These are phyloP conservation scores for Phytopythium chamaehyphon DNA, from an alignment of 352 stramenopile species.

Conservation along the genomic window DNA sequence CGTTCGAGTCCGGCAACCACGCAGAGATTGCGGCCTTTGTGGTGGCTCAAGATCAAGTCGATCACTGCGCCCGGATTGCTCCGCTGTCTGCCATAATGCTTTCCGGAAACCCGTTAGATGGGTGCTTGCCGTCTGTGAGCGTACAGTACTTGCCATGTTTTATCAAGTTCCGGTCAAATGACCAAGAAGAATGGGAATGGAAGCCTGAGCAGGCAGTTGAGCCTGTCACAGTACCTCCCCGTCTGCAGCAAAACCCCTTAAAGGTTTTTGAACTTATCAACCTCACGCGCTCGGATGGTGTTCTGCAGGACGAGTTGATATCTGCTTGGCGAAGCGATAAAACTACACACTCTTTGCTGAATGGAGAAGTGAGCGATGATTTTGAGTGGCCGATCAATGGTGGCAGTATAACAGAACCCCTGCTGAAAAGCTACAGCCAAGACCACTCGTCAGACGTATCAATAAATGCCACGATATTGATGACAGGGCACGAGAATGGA, in stretches of 20 bases:
- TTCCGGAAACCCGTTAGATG: conserved; percentile 70
- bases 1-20: conserved; percentile 40
- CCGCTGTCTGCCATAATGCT: conserved; percentile 64
- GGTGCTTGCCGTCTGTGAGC: conserved; percentile 51
- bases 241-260: conserved; percentile 53
- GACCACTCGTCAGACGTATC: conserved; percentile 14
- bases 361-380: conserved; percentile 30
- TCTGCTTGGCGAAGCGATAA: conserved; percentile 30
- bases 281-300: conserved; percentile 27
- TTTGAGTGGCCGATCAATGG: conserved; percentile 77
- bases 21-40: conserved; percentile 49
- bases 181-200: conserved; percentile 78
- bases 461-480: conserved; percentile 42
- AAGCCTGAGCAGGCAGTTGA: conserved; percentile 29
- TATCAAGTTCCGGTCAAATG: conserved; percentile 39
- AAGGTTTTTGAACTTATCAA: conserved; percentile 41
- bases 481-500: conserved; percentile 58
- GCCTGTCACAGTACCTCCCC: conserved; percentile 25
- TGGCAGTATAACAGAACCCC: conserved; percentile 44
- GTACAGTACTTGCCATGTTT: conserved; percentile 67
- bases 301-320: conserved; percentile 43
- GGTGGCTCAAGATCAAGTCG: conserved; percentile 47
- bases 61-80: conserved; percentile 39
- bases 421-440: conserved; percentile 34
- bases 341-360: conserved; percentile 26